Evolutionary conservation across 2,329 filamentous ascomycete genomes (phyloP).

Genomic region (Fusarium sterilihyphosum): DNA sequence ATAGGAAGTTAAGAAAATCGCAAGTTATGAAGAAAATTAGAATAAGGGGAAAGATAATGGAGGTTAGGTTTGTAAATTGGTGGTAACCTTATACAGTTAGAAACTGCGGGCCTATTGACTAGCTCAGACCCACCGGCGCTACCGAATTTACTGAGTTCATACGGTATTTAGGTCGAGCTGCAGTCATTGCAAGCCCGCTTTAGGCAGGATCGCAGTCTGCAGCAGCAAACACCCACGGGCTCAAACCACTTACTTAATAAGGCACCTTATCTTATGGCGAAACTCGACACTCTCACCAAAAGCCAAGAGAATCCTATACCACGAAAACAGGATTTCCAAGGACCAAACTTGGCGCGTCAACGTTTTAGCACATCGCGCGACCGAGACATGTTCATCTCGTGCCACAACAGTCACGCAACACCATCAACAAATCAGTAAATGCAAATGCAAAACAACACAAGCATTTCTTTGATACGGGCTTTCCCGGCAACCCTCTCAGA

Average conservation of each 20-base stretch:
- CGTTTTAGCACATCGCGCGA: background rate
- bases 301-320: background rate
- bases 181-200: background rate
- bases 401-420: constrained; percentile 15
- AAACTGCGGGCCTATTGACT: too few species aligned
- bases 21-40: too few species aligned
- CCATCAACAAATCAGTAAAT: constrained; percentile 6
- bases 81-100: too few species aligned
- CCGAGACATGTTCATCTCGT: background rate
- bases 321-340: background rate
- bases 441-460: background rate
- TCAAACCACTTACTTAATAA: background rate
- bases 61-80: too few species aligned
- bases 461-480: background rate
- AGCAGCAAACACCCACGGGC: background rate
- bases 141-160: too few species aligned
- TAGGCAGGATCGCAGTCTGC: background rate
- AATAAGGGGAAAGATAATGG: too few species aligned
- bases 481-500: constrained; percentile 19
- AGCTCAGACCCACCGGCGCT: too few species aligned
- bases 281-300: background rate
- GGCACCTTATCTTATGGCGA: background rate
- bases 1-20: too few species aligned
- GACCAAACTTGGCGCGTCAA: background rate
- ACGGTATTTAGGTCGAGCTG: background rate